Base-by-base conservation (phyloP, 371 early-diverging fungal genomes). In the Lichtheimia corymbifera region DNA sequence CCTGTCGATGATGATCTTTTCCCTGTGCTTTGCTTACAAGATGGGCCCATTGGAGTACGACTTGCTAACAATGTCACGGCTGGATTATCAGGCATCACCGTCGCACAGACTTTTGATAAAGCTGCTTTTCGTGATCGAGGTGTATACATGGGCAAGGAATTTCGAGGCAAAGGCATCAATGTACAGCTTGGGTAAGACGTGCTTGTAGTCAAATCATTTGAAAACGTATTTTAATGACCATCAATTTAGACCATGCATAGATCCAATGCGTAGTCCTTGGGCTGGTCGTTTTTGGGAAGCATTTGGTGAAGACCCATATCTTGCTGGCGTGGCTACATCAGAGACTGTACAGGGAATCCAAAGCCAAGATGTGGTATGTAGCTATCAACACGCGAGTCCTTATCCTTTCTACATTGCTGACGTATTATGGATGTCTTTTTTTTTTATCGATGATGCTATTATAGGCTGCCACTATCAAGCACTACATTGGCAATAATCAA, bases 301-400 rank as follows among this genome's bases (percentile, higher is more conserved):
- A 27, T 76, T 74, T 27, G 85, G 86, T 50, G 88, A 79, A 61
- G 87, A 87, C 57, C 86, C 87, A 4, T 87, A 61, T 47, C 71
- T 88, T 15, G 50, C 71, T 12, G 79, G 74, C 30, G 70, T 79
- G 3, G 54, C 66, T 2, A 58, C 66, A 52, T 57, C 55, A 3
- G 65, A 73, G 49, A 75, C 72, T 1, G 63, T 76, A 17, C 24
- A 41, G 6, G 79, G 79, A 47, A 63, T 70, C 44, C 79, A 79
- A 63, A 61, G 62, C 28, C 57, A 75, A 51, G 72, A 72, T 53
- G 80, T 80, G 15, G 76, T 79, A 72, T 61, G 68, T 62, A 53
- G 17, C 5, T 13, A 25, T 42, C 3, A 0, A 53, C n/a, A 24
- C 20, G 35, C 9, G 35, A 9, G 7, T 4, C 7, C 28, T 28